Evolutionary conservation across 108 stramenopile species (phyloP).

Genomic region (Phaeodactylum tricornutum): DNA sequence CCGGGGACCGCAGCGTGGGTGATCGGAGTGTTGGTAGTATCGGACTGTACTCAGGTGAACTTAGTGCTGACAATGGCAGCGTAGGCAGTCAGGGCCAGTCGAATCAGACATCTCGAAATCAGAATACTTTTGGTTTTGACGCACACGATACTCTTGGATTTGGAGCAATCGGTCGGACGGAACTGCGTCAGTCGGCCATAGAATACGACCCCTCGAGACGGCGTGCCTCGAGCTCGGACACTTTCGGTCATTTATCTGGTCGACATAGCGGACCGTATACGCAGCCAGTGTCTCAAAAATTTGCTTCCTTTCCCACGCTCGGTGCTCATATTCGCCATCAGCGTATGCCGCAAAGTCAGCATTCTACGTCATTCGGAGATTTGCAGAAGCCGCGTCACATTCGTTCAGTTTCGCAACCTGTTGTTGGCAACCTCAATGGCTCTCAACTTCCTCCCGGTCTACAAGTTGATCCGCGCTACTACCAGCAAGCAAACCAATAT

Average conservation of each 20-base stretch:
- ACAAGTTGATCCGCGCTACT: neutral
- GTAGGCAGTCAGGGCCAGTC: neutral
- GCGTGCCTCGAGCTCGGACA: neutral
- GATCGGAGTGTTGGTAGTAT: no score
- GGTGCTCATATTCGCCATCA: constrained; percentile 13
- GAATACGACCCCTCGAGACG: neutral
- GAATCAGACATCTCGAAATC: neutral
- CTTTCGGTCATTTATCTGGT: neutral
- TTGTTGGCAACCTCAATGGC: no score
- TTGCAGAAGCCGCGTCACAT: constrained; percentile 4
- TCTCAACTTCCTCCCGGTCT: no score
- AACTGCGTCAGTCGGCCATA: neutral
- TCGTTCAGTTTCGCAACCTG: constrained; percentile 12
- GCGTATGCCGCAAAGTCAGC: constrained; percentile 6
- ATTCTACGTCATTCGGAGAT: neutral
- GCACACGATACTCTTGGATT: constrained; percentile 3
- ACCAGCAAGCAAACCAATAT: neutral
- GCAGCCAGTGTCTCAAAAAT: constrained; percentile 5
- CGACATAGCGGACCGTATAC: no score
- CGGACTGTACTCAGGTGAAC: no score
- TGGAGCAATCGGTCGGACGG: constrained; percentile 2
- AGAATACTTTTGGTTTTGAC: constrained; percentile 2
- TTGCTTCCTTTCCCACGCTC: constrained; percentile 10
- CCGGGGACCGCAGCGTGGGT: neutral
- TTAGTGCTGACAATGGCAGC: neutral